A percentile compares a stretch with the other conserved stretches of the same genome.
Evolutionary conservation across 306 rosid genomes (phyloP).

Genomic region (Castanospermum australe): DNA sequence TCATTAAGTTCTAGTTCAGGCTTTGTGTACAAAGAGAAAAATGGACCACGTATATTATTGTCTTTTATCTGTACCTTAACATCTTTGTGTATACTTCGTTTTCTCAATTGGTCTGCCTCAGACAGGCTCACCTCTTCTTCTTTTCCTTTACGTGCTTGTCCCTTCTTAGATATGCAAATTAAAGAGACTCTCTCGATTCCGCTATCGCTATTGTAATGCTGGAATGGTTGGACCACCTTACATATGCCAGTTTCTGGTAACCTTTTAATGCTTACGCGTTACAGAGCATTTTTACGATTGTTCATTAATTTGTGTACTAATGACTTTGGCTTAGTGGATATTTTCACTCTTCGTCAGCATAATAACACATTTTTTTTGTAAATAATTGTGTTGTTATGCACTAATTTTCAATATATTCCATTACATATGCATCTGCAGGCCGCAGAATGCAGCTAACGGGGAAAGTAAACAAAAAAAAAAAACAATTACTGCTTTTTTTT

Average conservation of each 20-base stretch:
- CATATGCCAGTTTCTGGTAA: not conserved
- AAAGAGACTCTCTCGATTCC: not conserved
- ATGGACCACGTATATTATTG: slow-evolving; percentile 38
- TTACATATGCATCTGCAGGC: not conserved
- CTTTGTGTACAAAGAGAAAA: slow-evolving; percentile 1
- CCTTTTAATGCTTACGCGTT: not conserved
- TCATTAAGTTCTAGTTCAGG: slow-evolving; percentile 7
- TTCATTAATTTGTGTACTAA: not conserved
- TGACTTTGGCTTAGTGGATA: not conserved
- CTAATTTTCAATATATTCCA: not conserved
- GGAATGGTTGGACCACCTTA: slow-evolving; percentile 16
- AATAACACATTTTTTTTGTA: not conserved
- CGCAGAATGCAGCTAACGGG: not conserved
- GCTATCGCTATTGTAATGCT: not conserved
- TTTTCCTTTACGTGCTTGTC: slow-evolving; percentile 27
- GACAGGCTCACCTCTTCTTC: not conserved
- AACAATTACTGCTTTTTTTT: too few species aligned
- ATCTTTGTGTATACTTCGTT: not conserved
- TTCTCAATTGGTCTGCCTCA: not conserved
- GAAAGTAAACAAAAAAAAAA: not conserved
- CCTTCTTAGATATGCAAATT: slow-evolving; percentile 12
- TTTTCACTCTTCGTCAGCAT: not conserved
- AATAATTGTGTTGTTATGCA: not conserved
- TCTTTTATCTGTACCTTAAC: not conserved
- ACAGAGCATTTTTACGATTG: not conserved